These are phyloP conservation scores for Psilocybe subaeruginosa DNA, from an alignment of 768 basidiomycete species.

Conservation along the genomic window DNA sequence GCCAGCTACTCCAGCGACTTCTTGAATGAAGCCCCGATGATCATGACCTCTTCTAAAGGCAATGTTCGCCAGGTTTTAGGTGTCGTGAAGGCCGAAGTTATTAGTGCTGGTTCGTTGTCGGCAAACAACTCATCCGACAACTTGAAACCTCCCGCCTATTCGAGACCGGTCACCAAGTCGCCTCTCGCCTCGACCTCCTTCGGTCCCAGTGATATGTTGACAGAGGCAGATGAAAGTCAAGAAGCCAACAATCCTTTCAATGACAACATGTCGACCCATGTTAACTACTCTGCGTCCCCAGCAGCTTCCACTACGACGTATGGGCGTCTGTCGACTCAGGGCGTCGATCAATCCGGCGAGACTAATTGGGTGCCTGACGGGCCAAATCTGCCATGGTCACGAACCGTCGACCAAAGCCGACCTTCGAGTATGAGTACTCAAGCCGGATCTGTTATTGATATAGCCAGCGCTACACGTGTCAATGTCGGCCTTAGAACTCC, in stretches of 20 bases:
- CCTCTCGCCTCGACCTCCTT: constrained; percentile 75
- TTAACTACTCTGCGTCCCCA: constrained; percentile 38
- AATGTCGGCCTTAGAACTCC: constrained; percentile 55
- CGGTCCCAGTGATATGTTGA: constrained; percentile 65
- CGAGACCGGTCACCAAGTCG: constrained; percentile 56
- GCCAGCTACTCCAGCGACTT: constrained; percentile 81
- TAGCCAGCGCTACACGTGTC: constrained; percentile 69
- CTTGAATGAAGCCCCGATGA: constrained; percentile 80
- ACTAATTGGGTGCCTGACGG: constrained; percentile 41
- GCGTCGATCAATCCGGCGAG: constrained; percentile 21
- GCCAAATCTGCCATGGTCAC: constrained; percentile 46
- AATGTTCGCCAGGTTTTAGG: constrained; percentile 74
- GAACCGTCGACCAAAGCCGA: constrained; percentile 42
- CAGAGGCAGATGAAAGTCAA: constrained; percentile 57
- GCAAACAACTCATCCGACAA: constrained; percentile 36
- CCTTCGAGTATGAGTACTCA: constrained; percentile 69
- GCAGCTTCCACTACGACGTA: constrained; percentile 40
- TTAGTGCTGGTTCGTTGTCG: constrained; percentile 55
- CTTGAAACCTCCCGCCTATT: constrained; percentile 40
- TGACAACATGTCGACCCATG: constrained; percentile 53
- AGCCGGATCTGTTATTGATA: constrained; percentile 59
- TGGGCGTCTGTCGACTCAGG: constrained; percentile 30
- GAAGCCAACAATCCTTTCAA: constrained; percentile 64
- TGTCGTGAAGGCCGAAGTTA: constrained; percentile 79
- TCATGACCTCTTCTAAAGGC: constrained; percentile 70